Evolutionary conservation across 768 basidiomycete species (phyloP).

Genomic region (Gelatoporia subvermispora): DNA sequence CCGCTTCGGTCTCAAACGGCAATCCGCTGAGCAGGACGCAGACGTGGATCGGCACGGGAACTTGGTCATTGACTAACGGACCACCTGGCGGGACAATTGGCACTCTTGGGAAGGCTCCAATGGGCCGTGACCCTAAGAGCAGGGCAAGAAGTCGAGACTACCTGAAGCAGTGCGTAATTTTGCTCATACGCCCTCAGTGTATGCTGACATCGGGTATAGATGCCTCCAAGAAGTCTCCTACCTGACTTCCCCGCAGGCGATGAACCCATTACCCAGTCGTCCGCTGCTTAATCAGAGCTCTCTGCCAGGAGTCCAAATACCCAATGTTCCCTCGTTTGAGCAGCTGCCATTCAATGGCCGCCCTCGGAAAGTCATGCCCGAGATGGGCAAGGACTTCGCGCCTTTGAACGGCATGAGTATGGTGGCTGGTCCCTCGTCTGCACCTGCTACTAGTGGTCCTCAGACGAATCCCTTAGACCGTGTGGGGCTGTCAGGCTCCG

Average conservation of each 20-base stretch:
- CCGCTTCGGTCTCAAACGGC: constrained; percentile 50
- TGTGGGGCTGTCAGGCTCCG: constrained; percentile 34
- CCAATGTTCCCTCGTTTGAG: constrained; percentile 72
- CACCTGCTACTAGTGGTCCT: constrained; percentile 40
- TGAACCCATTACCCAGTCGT: constrained; percentile 93
- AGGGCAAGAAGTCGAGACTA: constrained; percentile 93
- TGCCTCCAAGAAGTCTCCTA: constrained; percentile 98
- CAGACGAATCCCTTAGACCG: constrained; percentile 49
- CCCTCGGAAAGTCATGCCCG: constrained; percentile 76
- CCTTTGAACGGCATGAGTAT: constrained; percentile 57
- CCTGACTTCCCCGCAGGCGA: constrained; percentile 92
- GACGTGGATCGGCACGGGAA: constrained; percentile 46
- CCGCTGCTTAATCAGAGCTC: constrained; percentile 66
- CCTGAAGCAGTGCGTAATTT: constrained; percentile 76
- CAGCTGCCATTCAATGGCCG: constrained; percentile 71
- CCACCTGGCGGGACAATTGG: constrained; percentile 41
- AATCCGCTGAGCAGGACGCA: constrained; percentile 45
- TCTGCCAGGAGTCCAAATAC: constrained; percentile 53
- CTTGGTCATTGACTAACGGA: constrained; percentile 41
- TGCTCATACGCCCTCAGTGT: constrained; percentile 3
- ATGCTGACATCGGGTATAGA: constrained; percentile 36
- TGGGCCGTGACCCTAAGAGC: constrained; percentile 91
- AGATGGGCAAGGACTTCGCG: constrained; percentile 65
- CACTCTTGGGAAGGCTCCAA: constrained; percentile 61
- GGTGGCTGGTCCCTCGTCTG: constrained; percentile 47